Percentiles rank a stretch among this genome's conserved stretches.
Conservation (phyloP, 495 filamentous ascomycete species). For the Trichoderma erinaceum region DNA sequence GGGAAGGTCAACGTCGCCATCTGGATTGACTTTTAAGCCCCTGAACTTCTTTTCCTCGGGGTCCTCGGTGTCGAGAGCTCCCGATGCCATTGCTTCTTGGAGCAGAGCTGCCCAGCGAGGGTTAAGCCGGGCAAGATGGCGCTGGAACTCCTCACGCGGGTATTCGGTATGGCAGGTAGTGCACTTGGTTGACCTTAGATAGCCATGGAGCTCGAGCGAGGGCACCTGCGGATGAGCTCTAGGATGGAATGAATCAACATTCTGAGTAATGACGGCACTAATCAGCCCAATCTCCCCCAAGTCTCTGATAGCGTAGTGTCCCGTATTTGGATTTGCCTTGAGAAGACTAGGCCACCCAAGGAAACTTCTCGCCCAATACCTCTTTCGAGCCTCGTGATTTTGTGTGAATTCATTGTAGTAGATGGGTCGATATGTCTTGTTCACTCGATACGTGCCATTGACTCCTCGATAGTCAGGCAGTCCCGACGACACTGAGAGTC, state of each 20-base stretch:
- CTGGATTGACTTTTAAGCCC: constrained; percentile 80
- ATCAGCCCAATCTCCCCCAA: constrained; percentile 67
- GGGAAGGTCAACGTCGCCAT: constrained; percentile 92
- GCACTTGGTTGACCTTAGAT: constrained; percentile 73
- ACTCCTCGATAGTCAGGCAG: constrained; percentile 87
- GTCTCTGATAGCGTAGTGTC: constrained; percentile 67
- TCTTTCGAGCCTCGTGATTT: constrained; percentile 79
- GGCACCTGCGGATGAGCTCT: constrained; percentile 65
- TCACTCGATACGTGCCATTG: constrained; percentile 86
- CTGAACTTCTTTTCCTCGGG: constrained; percentile 58
- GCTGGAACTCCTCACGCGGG: constrained; percentile 66
- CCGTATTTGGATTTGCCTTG: constrained; percentile 70
- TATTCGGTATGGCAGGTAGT: constrained; percentile 66
- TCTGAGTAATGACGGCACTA: constrained; percentile 81
- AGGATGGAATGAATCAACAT: constrained; percentile 91
- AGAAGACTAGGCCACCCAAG: constrained; percentile 81
- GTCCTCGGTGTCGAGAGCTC: constrained; percentile 72
- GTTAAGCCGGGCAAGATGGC: constrained; percentile 69
- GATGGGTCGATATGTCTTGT: constrained; percentile 82
- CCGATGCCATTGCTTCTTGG: constrained; percentile 57
- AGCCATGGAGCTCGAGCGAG: constrained; percentile 86
- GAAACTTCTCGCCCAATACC: constrained; percentile 95
- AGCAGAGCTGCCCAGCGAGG: constrained; percentile 81
- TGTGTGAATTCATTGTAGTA: constrained; percentile 84
- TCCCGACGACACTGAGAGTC: constrained; percentile 88